Percentiles rank a stretch among this genome's conserved stretches.
Conservation (phyloP, 495 filamentous ascomycete species). For the Apiosordaria backusii region DNA sequence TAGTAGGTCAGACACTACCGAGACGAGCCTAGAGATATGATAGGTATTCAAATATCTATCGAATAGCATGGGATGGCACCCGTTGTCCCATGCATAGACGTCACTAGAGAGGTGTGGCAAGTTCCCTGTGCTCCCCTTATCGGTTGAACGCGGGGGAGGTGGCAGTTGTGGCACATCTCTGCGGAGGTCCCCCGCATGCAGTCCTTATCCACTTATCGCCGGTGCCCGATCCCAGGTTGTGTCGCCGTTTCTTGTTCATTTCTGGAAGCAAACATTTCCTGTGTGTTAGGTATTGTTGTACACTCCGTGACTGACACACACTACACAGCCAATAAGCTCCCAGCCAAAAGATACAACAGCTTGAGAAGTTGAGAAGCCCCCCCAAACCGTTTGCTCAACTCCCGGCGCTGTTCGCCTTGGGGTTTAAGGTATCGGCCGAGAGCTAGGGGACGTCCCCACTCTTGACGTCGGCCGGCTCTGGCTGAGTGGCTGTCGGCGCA, state of each 20-base stretch:
- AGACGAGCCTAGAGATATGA: no score
- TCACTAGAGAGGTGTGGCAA: background rate
- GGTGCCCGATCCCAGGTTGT: background rate
- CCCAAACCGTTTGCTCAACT: background rate
- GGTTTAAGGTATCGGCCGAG: background rate
- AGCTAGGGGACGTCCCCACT: background rate
- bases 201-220: background rate
- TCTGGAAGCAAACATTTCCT: no score
- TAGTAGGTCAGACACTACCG: no score
- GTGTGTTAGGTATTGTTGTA: no score
- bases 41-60: background rate
- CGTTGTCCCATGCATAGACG: background rate
- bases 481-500: slow-evolving; percentile 4
- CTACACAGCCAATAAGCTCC: background rate
- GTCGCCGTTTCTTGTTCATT: background rate
- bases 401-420: background rate
- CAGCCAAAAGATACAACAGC: background rate
- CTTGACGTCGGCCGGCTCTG: slow-evolving; percentile 20
- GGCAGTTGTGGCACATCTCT: no score
- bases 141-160: background rate
- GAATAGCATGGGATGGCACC: background rate
- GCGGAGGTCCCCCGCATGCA: no score
- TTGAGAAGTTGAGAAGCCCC: no score
- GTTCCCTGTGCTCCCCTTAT: background rate
- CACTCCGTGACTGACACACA: no score